Evolutionary conservation across 2,329 filamentous ascomycete genomes (phyloP), one percentile per base, ranked within the genome.

Genomic region (Aspergillus pseudoviridinutans): DNA sequence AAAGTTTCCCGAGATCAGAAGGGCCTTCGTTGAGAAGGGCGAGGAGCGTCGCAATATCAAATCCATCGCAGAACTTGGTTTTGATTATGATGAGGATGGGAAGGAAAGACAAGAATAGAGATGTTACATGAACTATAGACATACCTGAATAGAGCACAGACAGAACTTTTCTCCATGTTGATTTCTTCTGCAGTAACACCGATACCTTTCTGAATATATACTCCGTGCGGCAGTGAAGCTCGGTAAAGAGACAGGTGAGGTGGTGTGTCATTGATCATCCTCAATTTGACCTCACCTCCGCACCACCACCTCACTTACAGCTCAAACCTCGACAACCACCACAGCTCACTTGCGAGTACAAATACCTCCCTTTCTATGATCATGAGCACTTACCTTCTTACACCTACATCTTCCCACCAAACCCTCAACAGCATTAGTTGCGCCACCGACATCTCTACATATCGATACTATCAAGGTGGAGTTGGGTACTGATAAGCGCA

Each of bases 41-140:
- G 82, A 86, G 38, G 71, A 73, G 50, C 78, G 84, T 57, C 63
- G 72, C 50, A 78, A 74, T 6, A 86, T 91, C 9, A 87, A 75
- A 68, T 85, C 79, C 3, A 71, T 95, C 24, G 82, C 84, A 61
- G 88, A 95, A 63, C 78, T 96, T 29, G 92, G 91, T 0, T 90
- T 89, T 66, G 71, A 79, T 54, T 90, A 82, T 68, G 77, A 80
- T 68, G 77, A 80, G 29, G 55, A 65, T 32, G 73, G 70, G 71
- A 69, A 67, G 22, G 22, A 47, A 14, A 27, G 20, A 6, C 44
- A 47, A 47, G 44, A 47, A 12, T 44, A 44, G 41, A 38, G 14
- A 38, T 3, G 32, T 8, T 38, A 14, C 14, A 17, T 38, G 32
- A 17, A 38, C 14, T 6, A n/a, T 38, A 17, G 14, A 38, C 14